Evolutionary conservation across 306 rosid genomes (phyloP).

Genomic region (Quercus rubra): DNA sequence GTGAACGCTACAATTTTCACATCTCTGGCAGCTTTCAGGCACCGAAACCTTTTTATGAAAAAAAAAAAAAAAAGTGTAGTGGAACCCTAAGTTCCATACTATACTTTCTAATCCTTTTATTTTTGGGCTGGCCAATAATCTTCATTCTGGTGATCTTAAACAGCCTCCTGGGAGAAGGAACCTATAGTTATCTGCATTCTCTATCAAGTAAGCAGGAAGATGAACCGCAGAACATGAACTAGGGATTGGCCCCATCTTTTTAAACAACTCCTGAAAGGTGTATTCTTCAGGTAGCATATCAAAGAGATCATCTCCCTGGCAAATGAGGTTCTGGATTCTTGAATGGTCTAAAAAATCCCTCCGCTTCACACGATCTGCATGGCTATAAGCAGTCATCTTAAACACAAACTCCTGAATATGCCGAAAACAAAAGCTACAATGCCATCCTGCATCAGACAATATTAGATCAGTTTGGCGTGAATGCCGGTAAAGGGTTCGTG

Average conservation of each 20-base stretch:
- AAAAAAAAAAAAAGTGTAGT: background rate
- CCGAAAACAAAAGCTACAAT: constrained; percentile 89
- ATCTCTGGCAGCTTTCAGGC: background rate
- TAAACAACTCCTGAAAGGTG: constrained; percentile 69
- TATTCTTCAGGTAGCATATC: constrained; percentile 93
- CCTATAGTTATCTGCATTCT: constrained; percentile 68
- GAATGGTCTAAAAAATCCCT: constrained; percentile 53
- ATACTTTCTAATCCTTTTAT: background rate
- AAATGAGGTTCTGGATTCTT: constrained; percentile 72
- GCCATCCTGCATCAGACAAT: constrained; percentile 91
- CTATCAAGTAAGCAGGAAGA: constrained; percentile 76
- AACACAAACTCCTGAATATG: constrained; percentile 66
- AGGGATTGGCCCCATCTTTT: constrained; percentile 80
- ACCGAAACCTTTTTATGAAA: background rate
- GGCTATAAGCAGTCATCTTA: constrained; percentile 94
- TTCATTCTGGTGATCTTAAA: constrained; percentile 46
- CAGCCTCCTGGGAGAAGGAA: constrained; percentile 96
- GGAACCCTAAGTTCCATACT: background rate
- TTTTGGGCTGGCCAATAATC: background rate
- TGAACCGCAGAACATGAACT: constrained; percentile 82
- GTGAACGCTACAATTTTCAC: background rate
- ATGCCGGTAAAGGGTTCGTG: constrained; percentile 57
- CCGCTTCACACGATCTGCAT: constrained; percentile 73
- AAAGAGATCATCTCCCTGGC: constrained; percentile 72
- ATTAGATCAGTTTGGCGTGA: constrained; percentile 53